Base-by-base conservation (phyloP, 208 protist species). In the Novymonas esmeraldas region DNA sequence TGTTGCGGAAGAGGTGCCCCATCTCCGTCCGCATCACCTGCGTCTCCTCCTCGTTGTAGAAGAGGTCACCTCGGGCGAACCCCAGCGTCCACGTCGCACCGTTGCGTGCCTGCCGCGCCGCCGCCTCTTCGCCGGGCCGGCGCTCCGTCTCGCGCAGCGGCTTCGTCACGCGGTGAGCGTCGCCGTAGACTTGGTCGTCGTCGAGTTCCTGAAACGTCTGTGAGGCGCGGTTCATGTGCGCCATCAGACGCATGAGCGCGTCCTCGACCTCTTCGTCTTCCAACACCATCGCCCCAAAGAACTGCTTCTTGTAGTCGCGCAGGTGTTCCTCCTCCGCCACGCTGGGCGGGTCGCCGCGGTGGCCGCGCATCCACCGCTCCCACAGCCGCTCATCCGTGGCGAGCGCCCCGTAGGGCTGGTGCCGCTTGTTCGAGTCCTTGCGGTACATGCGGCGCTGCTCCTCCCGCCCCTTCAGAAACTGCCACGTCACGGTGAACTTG, bases 231-330 rank as follows among this genome's bases (percentile, higher is more conserved):
- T 94, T 94, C 79, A 92, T 88, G 76, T 96, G 91, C 1, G 91
- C 91, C 77, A 96, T 84, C 58, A 94, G 71, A 18, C 88, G 84
- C 86, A 96, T 94, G 52, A 93, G 63, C 9, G 88, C 75, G 72
- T 96, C 88, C 78, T 96, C 91, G 42, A 96, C 87, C 64, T 96
- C 88, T 68, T 96, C 91, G 64, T 96, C 89, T 55, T 92, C 91
- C 13, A 96, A 57, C 48, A 94, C 82, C 81, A 93, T 87, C 16
- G 91, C 76, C 4, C 91, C 91, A 54, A 96, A 89, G 61, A 88
- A 94, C 69, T 92, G 56, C 57, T 87, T 86, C 69, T 96, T 96
- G 80, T 93, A 92, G 54, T 85, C 52, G 45, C 91, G 84, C 55
- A 79, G 73, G 66, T 94, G 79, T 65, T 96, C 87, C 62, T 96